Percentiles rank a stretch among this genome's conserved stretches.
Conservation (phyloP, 1,284 basidiomycete genomes). For the Hypsizygus ulmarius region DNA sequence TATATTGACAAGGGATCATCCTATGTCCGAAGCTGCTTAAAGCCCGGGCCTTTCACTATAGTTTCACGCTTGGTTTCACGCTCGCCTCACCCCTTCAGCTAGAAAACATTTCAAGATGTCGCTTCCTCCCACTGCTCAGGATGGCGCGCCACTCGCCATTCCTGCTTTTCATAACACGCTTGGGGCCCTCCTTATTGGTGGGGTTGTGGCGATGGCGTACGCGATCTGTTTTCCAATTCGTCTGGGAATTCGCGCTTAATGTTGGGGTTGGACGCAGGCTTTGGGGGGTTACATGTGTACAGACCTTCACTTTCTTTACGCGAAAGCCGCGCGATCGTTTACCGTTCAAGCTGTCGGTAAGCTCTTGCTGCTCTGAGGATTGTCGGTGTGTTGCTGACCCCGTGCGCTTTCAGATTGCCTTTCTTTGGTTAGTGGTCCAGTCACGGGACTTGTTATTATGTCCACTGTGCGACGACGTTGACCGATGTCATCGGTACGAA, state of each 20-base stretch:
- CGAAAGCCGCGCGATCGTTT: constrained; percentile 37
- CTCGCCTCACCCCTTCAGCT: not conserved
- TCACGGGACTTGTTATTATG: too few species aligned
- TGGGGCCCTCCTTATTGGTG: constrained; percentile 48
- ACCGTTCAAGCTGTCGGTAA: constrained; percentile 39
- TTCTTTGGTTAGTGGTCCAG: constrained; percentile 38
- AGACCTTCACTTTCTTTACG: constrained; percentile 52
- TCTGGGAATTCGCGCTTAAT: not conserved
- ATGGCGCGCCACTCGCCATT: constrained; percentile 8
- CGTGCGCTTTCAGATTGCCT: constrained; percentile 32
- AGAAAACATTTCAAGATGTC: constrained; percentile 12
- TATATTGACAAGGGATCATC: too few species aligned
- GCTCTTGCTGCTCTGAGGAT: constrained; percentile 18
- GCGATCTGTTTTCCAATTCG: constrained; percentile 16
- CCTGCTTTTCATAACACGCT: constrained; percentile 43
- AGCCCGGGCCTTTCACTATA: too few species aligned
- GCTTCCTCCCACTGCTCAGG: constrained; percentile 4
- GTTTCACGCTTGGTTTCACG: too few species aligned
- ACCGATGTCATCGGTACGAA: constrained; percentile 18
- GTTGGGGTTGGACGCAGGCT: constrained; percentile 33
- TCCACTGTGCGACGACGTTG: constrained; percentile 6
- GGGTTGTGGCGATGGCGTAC: constrained; percentile 45
- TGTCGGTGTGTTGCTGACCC: constrained; percentile 6
- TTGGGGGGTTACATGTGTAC: constrained; percentile 56
- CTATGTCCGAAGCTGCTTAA: too few species aligned